Percentiles rank a stretch among this genome's conserved stretches.
Conservation (phyloP, 352 stramenopile genomes). For the Peronospora tabacina region DNA sequence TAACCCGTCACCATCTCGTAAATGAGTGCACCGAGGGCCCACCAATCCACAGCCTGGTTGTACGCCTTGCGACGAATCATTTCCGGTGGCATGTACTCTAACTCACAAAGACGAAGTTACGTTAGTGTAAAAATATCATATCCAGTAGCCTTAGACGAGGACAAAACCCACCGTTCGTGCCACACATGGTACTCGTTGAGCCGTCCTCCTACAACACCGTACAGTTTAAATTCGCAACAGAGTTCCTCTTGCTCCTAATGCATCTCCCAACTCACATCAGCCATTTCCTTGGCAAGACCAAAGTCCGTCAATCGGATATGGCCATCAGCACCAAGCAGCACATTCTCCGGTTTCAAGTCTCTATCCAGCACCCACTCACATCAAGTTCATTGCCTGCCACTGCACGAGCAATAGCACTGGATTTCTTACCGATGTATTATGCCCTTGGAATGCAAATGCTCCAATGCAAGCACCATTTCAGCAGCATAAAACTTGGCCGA, state of each 20-base stretch:
- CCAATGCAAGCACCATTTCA: slow-evolving; percentile 76
- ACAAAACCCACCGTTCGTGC: slow-evolving; percentile 54
- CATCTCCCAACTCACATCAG: slow-evolving; percentile 31
- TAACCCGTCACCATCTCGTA: slow-evolving; percentile 86
- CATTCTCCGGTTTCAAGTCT: slow-evolving; percentile 82
- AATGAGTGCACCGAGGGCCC: slow-evolving; percentile 73
- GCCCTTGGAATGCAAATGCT: slow-evolving; percentile 63
- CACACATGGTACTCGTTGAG: slow-evolving; percentile 76
- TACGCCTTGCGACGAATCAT: slow-evolving; percentile 82
- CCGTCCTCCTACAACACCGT: slow-evolving; percentile 42
- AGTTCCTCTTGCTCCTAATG: not conserved
- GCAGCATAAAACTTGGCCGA: slow-evolving; percentile 76
- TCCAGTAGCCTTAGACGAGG: not conserved
- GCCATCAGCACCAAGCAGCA: slow-evolving; percentile 67
- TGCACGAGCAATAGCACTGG: not conserved
- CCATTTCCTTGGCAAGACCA: slow-evolving; percentile 75
- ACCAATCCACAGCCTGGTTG: slow-evolving; percentile 85
- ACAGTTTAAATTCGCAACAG: slow-evolving; percentile 14
- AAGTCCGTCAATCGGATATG: slow-evolving; percentile 86
- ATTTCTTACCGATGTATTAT: slow-evolving; percentile 63
- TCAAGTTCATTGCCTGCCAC: not conserved
- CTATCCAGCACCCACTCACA: slow-evolving; percentile 19
- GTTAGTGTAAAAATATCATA: slow-evolving; percentile 1
- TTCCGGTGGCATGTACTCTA: slow-evolving; percentile 84
- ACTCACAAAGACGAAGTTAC: not conserved